A percentile compares a stretch with the other conserved stretches of the same genome.
phyloP scores from a whole-genome alignment of 139 green algal species.

The Astrephomene gubernaculifera region DNA sequence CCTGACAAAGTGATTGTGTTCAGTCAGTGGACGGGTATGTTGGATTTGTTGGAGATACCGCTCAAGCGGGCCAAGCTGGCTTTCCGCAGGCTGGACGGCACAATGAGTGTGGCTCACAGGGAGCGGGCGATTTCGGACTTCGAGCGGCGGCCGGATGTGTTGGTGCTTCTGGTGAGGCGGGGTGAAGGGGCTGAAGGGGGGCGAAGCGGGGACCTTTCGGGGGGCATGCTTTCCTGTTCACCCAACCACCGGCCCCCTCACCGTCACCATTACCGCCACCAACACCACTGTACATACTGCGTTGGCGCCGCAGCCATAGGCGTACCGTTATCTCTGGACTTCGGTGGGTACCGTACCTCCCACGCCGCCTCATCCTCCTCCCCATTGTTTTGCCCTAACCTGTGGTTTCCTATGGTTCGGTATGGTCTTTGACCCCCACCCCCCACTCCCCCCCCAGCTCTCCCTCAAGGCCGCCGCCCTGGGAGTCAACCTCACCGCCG shows the following conservation, averaged over 20 bases:
- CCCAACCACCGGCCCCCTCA: no score
- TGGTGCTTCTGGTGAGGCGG: constrained; percentile 64
- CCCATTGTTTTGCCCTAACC: no score
- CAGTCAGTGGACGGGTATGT: constrained; percentile 93
- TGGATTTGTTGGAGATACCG: constrained; percentile 90
- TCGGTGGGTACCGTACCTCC: no score
- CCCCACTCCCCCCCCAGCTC: constrained; percentile 40
- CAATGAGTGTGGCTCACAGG: constrained; percentile 75
- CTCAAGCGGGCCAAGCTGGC: constrained; percentile 61
- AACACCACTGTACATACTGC: no score
- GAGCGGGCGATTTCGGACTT: constrained; percentile 87
- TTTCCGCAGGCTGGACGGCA: constrained; percentile 84
- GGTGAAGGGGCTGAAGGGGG: neutral
- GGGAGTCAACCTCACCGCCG: constrained; percentile 92
- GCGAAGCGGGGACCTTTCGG: neutral
- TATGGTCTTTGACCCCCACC: no score
- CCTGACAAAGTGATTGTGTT: constrained; percentile 84
- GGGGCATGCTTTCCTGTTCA: no score
- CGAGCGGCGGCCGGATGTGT: constrained; percentile 59
- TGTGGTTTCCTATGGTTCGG: no score
- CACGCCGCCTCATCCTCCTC: no score
- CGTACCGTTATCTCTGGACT: no score
- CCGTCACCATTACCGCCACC: no score
- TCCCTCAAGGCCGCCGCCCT: constrained; percentile 72
- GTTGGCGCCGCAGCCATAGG: no score